Conservation (phyloP, 768 basidiomycete genomes). For the Xerocomus potaroensis region DNA sequence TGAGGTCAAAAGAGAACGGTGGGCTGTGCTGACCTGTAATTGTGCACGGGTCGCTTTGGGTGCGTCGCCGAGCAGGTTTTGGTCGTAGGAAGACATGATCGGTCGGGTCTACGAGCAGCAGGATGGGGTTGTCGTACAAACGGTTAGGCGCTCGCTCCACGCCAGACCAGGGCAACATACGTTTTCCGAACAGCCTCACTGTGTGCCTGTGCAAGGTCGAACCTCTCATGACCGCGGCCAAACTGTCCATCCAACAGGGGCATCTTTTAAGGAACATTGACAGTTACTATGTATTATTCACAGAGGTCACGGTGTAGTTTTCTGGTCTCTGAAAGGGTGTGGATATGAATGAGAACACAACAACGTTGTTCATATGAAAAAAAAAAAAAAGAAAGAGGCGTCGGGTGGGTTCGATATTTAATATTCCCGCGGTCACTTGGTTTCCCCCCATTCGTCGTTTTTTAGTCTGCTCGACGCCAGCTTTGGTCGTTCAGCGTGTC, state of each 20-base stretch:
- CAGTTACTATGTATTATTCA: too few species aligned
- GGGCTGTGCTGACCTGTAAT: constrained; percentile 36
- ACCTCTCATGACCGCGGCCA: too few species aligned
- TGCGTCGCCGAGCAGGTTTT: constrained; percentile 35
- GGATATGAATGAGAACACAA: too few species aligned
- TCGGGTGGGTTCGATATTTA: background rate
- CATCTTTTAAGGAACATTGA: too few species aligned
- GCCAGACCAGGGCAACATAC: background rate
- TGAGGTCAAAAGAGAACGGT: constrained; percentile 5
- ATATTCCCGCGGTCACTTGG: constrained; percentile 15
- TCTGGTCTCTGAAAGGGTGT: too few species aligned
- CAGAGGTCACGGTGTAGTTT: too few species aligned
- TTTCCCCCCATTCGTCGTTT: constrained; percentile 2
- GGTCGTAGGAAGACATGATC: constrained; percentile 37
- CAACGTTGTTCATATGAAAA: too few species aligned
- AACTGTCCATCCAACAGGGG: too few species aligned
- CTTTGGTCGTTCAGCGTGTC: background rate
- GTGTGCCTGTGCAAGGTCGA: too few species aligned
- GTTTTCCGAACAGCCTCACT: constrained; percentile 21
- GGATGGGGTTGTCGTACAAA: constrained; percentile 1
- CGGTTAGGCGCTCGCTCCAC: constrained; percentile 16
- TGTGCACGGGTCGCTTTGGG: constrained; percentile 42
- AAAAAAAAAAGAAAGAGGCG: background rate
- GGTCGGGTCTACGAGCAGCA: too few species aligned
- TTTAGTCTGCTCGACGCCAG: background rate